Evolutionary conservation across 1,284 basidiomycete genomes (phyloP).

Genomic region (Cryptococcus wingfieldii): DNA sequence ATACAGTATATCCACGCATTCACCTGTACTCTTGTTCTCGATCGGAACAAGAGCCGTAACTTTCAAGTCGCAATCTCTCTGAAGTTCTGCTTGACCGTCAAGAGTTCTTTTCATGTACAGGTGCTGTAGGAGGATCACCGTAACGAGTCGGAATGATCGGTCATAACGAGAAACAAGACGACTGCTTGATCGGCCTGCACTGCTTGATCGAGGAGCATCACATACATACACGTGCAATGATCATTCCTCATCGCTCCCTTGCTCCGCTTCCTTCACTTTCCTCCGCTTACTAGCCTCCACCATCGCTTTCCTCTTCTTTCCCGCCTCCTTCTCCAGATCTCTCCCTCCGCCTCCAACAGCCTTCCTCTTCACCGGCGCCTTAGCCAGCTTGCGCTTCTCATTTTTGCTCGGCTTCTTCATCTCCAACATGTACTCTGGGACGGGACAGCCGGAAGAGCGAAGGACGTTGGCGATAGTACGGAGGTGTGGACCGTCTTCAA

Average conservation of each 20-base stretch:
- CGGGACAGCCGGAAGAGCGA: constrained; percentile 77
- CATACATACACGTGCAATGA: too few relatives aligned
- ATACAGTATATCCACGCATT: too few relatives aligned
- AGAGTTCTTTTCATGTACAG: too few relatives aligned
- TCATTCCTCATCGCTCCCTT: neutral
- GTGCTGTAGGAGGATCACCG: too few relatives aligned
- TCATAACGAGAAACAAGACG: too few relatives aligned
- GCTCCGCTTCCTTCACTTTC: constrained; percentile 16
- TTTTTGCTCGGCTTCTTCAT: constrained; percentile 84
- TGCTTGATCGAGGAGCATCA: too few relatives aligned
- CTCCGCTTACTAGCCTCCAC: constrained; percentile 46
- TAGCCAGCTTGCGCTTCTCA: constrained; percentile 77
- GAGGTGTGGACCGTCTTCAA: constrained; percentile 84
- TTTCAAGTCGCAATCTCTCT: too few relatives aligned
- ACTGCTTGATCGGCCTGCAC: too few relatives aligned
- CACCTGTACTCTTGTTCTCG: too few relatives aligned
- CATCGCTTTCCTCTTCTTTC: constrained; percentile 64
- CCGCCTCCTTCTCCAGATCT: constrained; percentile 65
- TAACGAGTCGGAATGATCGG: too few relatives aligned
- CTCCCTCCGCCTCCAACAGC: constrained; percentile 64
- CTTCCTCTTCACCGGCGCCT: constrained; percentile 66
- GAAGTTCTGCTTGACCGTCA: too few relatives aligned
- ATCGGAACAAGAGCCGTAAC: too few relatives aligned
- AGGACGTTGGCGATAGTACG: constrained; percentile 95
- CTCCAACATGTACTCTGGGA: constrained; percentile 85